These are phyloP conservation scores for Xylaria arbuscula DNA, from an alignment of 2,329 filamentous ascomycete species.

Conservation along the genomic window DNA sequence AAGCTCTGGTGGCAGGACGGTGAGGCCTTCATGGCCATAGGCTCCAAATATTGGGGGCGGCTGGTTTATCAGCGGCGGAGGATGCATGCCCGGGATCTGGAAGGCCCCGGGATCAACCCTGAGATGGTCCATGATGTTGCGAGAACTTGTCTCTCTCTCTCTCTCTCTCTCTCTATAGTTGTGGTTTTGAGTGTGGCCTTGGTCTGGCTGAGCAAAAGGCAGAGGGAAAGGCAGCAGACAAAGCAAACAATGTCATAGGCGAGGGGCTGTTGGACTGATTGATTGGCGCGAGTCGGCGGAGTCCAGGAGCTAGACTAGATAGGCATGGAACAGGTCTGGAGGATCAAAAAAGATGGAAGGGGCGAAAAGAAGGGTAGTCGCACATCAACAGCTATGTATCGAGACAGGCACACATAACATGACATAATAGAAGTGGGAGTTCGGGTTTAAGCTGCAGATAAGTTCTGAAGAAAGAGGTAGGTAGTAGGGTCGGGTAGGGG, in stretches of 20 bases:
- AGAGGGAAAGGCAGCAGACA: constrained; percentile 2
- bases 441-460: constrained; percentile 27
- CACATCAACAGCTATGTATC: constrained; percentile 20
- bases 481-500: background rate
- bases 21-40: constrained; percentile 69
- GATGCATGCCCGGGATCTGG: constrained; percentile 66
- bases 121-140: constrained; percentile 61
- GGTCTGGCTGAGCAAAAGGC: constrained; percentile 3
- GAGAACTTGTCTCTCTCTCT: constrained; percentile 17
- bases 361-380: background rate
- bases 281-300: constrained; percentile 20
- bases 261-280: constrained; percentile 10
- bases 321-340: background rate
- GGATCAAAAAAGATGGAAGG: constrained; percentile 15
- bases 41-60: constrained; percentile 76
- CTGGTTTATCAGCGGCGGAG: constrained; percentile 71
- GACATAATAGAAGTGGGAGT: constrained; percentile 16
- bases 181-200: constrained; percentile 2
- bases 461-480: background rate
- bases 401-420: constrained; percentile 23
- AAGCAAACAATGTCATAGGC: constrained; percentile 23
- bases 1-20: constrained; percentile 68
- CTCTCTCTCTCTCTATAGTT: constrained; percentile 25
- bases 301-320: constrained; percentile 6
- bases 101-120: constrained; percentile 57